Evolutionary conservation across 805 yeast genomes (phyloP).

Genomic region (Candida berthetii): DNA sequence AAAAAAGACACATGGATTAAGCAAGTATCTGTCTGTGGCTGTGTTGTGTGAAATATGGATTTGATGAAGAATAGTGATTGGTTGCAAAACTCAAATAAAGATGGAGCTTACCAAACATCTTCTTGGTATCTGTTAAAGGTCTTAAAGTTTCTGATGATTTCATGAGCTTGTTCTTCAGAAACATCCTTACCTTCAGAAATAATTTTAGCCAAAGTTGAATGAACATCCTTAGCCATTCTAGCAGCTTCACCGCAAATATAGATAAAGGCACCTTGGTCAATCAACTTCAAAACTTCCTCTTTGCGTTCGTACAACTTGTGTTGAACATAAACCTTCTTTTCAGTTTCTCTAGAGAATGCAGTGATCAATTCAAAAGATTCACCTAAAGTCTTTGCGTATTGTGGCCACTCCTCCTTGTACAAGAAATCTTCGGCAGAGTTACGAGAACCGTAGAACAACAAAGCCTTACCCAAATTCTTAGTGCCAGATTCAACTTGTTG

Average conservation of each 20-base stretch:
- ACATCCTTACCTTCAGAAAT: constrained; percentile 58
- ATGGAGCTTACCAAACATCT: constrained; percentile 95
- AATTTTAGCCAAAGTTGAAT: constrained; percentile 57
- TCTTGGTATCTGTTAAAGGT: constrained; percentile 90
- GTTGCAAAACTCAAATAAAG: no score
- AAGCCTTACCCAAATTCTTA: constrained; percentile 58
- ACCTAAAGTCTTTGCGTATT: constrained; percentile 50
- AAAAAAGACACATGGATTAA: no score
- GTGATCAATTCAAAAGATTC: constrained; percentile 63
- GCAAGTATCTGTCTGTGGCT: no score
- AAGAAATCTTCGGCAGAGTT: constrained; percentile 71
- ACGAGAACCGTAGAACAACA: constrained; percentile 88
- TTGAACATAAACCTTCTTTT: constrained; percentile 76
- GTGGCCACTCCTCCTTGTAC: constrained; percentile 87
- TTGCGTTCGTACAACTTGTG: constrained; percentile 56
- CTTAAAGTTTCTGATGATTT: constrained; percentile 70
- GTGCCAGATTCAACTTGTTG: constrained; percentile 39
- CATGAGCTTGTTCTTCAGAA: constrained; percentile 63
- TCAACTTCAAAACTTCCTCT: constrained; percentile 28
- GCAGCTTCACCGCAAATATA: constrained; percentile 98
- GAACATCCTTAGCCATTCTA: constrained; percentile 93
- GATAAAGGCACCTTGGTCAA: constrained; percentile 77
- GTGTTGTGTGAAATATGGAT: no score
- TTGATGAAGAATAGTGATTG: no score
- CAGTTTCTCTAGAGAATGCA: constrained; percentile 80